Evolutionary conservation across 1,139 yeast species (phyloP).

Genomic region (Pichia sp.): DNA sequence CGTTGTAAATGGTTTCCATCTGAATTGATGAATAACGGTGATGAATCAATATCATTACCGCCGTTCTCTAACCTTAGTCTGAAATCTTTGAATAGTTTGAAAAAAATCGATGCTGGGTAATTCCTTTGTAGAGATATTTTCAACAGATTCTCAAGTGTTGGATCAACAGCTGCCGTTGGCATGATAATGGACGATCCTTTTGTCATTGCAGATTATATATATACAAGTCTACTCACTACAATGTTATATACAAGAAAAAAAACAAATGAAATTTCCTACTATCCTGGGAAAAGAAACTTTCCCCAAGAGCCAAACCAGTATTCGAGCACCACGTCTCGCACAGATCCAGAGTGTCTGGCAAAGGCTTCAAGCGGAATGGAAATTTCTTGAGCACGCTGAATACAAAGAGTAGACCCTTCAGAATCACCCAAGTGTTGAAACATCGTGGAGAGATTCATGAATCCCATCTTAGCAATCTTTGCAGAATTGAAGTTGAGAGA

Average conservation of each 20-base stretch:
- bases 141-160: conserved; percentile 20
- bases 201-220: background rate
- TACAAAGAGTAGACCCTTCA: conserved; percentile 29
- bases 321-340: conserved; percentile 28
- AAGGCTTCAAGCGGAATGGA: conserved; percentile 28
- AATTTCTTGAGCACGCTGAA: conserved; percentile 22
- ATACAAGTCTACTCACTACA: background rate
- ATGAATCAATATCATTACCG: conserved; percentile 13
- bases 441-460: conserved; percentile 35
- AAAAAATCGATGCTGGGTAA: conserved; percentile 23
- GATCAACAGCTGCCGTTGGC: conserved; percentile 17
- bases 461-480: conserved; percentile 34
- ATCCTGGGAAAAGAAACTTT: conserved; percentile 28
- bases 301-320: conserved; percentile 32
- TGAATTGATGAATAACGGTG: conserved; percentile 17
- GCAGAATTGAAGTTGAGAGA: conserved; percentile 35
- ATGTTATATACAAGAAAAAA: background rate
- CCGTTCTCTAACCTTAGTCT: conserved; percentile 15
- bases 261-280: conserved; percentile 1
- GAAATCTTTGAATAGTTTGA: conserved; percentile 25
- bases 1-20: conserved; percentile 19
- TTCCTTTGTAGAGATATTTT: conserved; percentile 18
- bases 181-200: conserved; percentile 13
- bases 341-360: conserved; percentile 16
- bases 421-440: conserved; percentile 31